A percentile compares a stretch with the other conserved stretches of the same genome.
These are phyloP conservation scores for Rubia yunnanensis DNA, from an alignment of 257 asterid species.

Conservation along the genomic window DNA sequence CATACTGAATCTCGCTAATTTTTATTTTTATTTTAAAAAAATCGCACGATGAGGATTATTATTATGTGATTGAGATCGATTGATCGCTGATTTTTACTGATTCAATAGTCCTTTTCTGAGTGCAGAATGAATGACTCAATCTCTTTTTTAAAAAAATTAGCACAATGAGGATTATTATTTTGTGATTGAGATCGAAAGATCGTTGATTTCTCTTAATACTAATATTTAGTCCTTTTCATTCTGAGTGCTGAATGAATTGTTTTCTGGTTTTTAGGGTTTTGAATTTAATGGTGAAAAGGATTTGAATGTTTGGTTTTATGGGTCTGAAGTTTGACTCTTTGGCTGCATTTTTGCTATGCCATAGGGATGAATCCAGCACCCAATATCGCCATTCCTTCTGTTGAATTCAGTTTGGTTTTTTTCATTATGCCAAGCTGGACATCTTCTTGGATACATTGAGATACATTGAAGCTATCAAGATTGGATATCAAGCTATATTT, in stretches of 20 bases:
- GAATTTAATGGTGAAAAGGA: not conserved
- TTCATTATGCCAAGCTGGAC: constrained; percentile 7
- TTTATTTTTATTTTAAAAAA: not conserved
- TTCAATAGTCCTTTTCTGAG: too few species aligned
- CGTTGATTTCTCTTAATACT: constrained; percentile 23
- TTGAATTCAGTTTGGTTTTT: constrained; percentile 15
- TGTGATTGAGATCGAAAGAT: constrained; percentile 32
- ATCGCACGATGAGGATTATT: too few species aligned
- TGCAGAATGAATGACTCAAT: too few species aligned
- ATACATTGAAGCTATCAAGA: too few species aligned
- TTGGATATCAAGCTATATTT: too few species aligned
- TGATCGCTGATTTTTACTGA: too few species aligned
- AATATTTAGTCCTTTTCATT: constrained; percentile 55
- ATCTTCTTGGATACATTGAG: constrained; percentile 5
- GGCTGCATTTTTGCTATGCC: constrained; percentile 41
- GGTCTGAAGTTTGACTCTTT: constrained; percentile 65
- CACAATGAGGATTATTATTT: too few species aligned
- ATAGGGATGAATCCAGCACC: constrained; percentile 43
- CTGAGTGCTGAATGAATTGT: constrained; percentile 40
- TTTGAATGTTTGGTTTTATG: constrained; percentile 8
- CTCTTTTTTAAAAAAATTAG: too few species aligned
- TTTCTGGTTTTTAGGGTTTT: not conserved
- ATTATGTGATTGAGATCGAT: too few species aligned
- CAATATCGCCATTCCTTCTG: constrained; percentile 15
- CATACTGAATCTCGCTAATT: constrained; percentile 59